Percentiles rank a stretch among this genome's conserved stretches.
Conservation (phyloP, 306 rosid genomes). For the Bauhinia variegata region DNA sequence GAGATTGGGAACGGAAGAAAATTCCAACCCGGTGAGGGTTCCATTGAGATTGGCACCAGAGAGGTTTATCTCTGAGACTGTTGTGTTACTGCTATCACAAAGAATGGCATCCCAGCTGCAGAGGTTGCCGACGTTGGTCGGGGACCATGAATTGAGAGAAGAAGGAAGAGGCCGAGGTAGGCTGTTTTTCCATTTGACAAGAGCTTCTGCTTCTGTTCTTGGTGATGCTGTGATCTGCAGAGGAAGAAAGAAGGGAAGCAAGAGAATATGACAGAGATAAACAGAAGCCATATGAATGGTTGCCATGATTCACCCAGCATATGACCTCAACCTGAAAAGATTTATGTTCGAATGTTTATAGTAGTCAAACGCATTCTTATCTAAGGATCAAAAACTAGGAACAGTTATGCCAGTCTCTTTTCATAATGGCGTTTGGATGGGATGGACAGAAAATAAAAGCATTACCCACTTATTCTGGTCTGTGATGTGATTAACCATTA, state of each 20-base stretch:
- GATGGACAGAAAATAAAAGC: too few relatives aligned
- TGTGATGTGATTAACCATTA: too few relatives aligned
- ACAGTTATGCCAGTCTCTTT: too few relatives aligned
- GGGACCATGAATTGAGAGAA: slow-evolving; percentile 58
- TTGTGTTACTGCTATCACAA: slow-evolving; percentile 49
- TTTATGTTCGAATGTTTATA: slow-evolving; percentile 6
- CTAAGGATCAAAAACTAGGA: too few relatives aligned
- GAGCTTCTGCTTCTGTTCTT: slow-evolving; percentile 63
- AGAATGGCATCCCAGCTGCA: slow-evolving; percentile 61
- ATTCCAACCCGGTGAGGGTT: slow-evolving; percentile 42
- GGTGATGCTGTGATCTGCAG: slow-evolving; percentile 49
- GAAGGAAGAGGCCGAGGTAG: slow-evolving; percentile 42
- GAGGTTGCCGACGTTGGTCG: slow-evolving; percentile 45
- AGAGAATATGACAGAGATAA: slow-evolving; percentile 27
- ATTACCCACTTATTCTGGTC: too few relatives aligned
- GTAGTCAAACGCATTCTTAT: too few relatives aligned
- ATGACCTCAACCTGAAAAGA: neutral
- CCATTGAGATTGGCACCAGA: slow-evolving; percentile 41
- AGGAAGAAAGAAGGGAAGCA: slow-evolving; percentile 46
- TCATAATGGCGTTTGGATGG: too few relatives aligned
- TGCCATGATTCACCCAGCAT: slow-evolving; percentile 37
- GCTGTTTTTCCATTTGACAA: slow-evolving; percentile 64
- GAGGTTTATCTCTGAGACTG: slow-evolving; percentile 46
- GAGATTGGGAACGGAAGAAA: slow-evolving; percentile 52
- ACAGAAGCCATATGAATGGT: slow-evolving; percentile 20